Percentiles rank a stretch among this genome's conserved stretches.
These are phyloP conservation scores for Bathelium albidoporum DNA, from an alignment of 495 filamentous ascomycete genomes.

Conservation along the genomic window DNA sequence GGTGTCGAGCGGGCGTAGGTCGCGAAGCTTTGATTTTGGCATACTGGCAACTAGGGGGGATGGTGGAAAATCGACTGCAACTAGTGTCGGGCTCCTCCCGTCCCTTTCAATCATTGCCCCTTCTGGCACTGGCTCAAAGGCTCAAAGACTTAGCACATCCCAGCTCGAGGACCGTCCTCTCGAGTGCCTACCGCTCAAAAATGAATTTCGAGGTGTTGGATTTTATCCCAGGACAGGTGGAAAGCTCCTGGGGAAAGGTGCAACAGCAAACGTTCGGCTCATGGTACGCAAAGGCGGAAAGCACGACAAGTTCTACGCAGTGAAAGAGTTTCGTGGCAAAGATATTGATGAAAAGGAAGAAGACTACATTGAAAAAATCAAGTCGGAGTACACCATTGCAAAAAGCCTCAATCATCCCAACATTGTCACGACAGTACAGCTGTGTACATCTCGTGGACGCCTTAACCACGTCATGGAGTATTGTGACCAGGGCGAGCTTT, in stretches of 20 bases:
- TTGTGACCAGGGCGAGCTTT: constrained; percentile 64
- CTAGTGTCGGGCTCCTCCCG: neutral
- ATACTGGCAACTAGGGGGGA: neutral
- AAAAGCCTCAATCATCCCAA: constrained; percentile 70
- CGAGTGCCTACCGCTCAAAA: neutral
- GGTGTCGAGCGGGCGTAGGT: neutral
- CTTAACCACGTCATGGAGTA: constrained; percentile 86
- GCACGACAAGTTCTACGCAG: constrained; percentile 51
- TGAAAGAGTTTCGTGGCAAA: constrained; percentile 68
- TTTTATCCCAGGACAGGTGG: constrained; percentile 16
- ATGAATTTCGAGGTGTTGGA: neutral
- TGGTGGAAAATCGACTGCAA: neutral
- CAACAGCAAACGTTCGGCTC: constrained; percentile 60
- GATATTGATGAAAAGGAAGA: constrained; percentile 46
- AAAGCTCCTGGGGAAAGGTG: constrained; percentile 51
- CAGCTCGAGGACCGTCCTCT: neutral
- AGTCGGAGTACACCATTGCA: constrained; percentile 67
- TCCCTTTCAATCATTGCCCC: neutral
- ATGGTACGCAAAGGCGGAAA: constrained; percentile 48
- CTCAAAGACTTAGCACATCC: neutral
- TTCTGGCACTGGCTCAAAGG: neutral
- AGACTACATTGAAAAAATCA: constrained; percentile 70
- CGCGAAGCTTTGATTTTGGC: neutral
- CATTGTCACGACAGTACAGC: constrained; percentile 59
- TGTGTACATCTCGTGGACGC: constrained; percentile 52